Base-by-base conservation (phyloP, 2,329 filamentous ascomycete genomes). In the Plectosphaerella sp. region DNA sequence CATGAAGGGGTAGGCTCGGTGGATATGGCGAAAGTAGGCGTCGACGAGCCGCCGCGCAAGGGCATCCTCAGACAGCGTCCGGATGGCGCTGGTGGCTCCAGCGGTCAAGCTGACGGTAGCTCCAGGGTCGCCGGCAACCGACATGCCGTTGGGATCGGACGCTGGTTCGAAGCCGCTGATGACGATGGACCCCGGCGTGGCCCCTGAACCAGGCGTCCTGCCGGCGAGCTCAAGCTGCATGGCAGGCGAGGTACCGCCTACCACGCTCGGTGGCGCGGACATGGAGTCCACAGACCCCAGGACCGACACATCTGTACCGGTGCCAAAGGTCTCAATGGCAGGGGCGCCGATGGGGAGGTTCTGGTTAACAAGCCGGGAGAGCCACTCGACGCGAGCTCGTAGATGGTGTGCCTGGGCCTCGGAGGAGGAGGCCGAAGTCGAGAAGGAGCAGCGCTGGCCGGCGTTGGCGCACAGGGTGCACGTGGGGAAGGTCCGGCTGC, bases 21-120 rank as follows among this genome's bases (percentile, higher is more conserved):
- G 70, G 24, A 75, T 70, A 52, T 75, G 70, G 15, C 70, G 67
- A 51, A 75, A 75, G 59, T 75, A 76, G 15, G 73, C 72, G 48
- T 74, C 68, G 9, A 72, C 67, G 22, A 72, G 72, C 16, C 61
- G 61, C 11, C 64, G 62, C 6, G 67, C 67, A 8, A 57, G 57
- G 16, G 60, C 58, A 16, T 63, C 59, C 2, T 57, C 49, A 3
- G 64, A 59, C 14, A 64, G 20, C 15, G 50, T 52, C 7, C 18
- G 20, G 18, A 41, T 16, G 18, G 22, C 16, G 49, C 22, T 14
- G 12, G 39, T 43, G 11, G 42, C 24, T 3, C 48, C 45, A 46
- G 48, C 3, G 52, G 50, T 8, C 49, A 56, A 14, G 49, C 48
- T 14, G 47, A 33, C 28, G 28, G 28, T 33, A 12, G 11, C 54